Base-by-base conservation (phyloP, 2,329 filamentous ascomycete genomes). In the Neocucurbitaria cava region DNA sequence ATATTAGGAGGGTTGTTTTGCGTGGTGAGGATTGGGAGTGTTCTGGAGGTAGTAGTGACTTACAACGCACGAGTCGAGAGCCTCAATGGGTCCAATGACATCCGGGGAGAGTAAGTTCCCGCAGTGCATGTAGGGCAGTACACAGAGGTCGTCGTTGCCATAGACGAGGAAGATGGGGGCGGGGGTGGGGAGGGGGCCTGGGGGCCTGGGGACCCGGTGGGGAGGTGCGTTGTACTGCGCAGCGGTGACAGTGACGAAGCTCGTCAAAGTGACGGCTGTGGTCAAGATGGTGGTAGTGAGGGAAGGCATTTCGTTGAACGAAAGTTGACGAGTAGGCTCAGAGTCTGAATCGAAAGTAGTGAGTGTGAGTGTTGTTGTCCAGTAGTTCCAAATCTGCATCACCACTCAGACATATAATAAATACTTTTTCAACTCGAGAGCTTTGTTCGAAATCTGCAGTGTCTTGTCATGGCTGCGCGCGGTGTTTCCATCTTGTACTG, bases 11-110 rank as follows among this genome's bases (percentile, higher is more conserved):
- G 3, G n/a, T n/a, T n/a, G n/a, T n/a, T 26, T 13, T 35, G 24
- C 41, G 39, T 49, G 26, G 36, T 41, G 23, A 13, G 45, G 13
- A n/a, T 15, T 17, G 38, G 35, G 17, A n/a, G 15, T 18, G 13
- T 18, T 26, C 18, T 38, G 18, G 13, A 24, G 24, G n/a, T 11
- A 28, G n/a, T n/a, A n/a, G n/a, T 13, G 17, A 11, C 41, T 28
- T 51, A 58, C 55, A 39, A 51, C 49, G 52, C 65, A 68, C 31
- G 62, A 42, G 15, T 50, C 47, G 18, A 67, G 61, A 30, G 42
- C 54, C 31, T 54, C 49, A 43, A 68, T 63, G n/a, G 58, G 54
- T 17, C 18, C 18, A 18, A 57, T 39, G 23, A 53, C 44, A 24
- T 54, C 51, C 23, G 41, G 17, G 17, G 24, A 30, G n/a, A 18